phyloP scores from a whole-genome alignment of 495 filamentous ascomycete genomes.

The Penicillium alfredii region DNA sequence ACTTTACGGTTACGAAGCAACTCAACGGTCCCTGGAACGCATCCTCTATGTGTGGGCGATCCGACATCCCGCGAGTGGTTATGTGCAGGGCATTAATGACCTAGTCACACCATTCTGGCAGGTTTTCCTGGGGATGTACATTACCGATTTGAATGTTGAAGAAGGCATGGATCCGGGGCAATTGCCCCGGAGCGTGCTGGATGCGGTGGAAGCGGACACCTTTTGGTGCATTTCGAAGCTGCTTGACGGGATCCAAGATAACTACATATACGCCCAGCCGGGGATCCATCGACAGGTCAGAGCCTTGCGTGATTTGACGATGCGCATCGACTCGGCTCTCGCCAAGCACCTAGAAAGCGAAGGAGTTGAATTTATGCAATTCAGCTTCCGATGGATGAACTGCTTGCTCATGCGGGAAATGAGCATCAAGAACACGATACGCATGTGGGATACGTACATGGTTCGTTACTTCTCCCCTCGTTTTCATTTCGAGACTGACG shows the following conservation, averaged over 20 bases:
- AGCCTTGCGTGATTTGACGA: conserved; percentile 80
- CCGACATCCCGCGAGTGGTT: conserved; percentile 91
- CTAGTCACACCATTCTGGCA: conserved; percentile 97
- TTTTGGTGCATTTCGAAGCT: conserved; percentile 98
- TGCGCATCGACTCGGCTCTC: conserved; percentile 76
- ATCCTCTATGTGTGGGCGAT: conserved; percentile 98
- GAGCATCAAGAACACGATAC: conserved; percentile 87
- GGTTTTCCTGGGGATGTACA: conserved; percentile 90
- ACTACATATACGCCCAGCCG: conserved; percentile 95
- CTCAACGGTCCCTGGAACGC: conserved; percentile 84
- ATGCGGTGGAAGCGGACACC: conserved; percentile 95
- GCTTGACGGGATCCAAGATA: conserved; percentile 95
- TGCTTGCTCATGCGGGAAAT: conserved; percentile 97
- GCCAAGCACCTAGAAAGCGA: conserved; percentile 85
- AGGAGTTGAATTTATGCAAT: conserved; percentile 97
- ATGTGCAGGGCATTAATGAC: conserved; percentile 98
- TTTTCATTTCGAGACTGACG: conserved; percentile 15
- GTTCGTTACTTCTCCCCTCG: conserved; percentile 41
- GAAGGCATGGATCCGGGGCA: conserved; percentile 94
- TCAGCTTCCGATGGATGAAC: conserved; percentile 99
- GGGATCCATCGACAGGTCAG: conserved; percentile 92
- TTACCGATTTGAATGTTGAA: conserved; percentile 87
- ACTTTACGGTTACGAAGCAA: conserved; percentile 92
- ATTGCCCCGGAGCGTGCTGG: conserved; percentile 80
- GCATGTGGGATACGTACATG: conserved; percentile 99